A percentile compares a stretch with the other conserved stretches of the same genome.
Evolutionary conservation across 2,329 filamentous ascomycete genomes (phyloP).

Genomic region (Colletotrichum trifolii): DNA sequence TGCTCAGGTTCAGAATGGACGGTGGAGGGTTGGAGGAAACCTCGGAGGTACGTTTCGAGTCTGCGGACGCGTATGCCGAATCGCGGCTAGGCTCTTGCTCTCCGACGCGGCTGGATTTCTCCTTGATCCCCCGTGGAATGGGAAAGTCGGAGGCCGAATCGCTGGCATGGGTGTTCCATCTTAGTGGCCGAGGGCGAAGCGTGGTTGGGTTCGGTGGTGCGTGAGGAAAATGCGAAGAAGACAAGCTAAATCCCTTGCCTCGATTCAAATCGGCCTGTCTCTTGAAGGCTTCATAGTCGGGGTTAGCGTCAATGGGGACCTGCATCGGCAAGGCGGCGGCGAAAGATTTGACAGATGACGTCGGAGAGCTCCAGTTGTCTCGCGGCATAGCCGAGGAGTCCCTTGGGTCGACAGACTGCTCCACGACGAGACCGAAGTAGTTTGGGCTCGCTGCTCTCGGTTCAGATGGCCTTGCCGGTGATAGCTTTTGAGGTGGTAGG

Average conservation of each 20-base stretch:
- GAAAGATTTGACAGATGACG: conserved; percentile 77
- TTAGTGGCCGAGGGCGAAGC: conserved; percentile 55
- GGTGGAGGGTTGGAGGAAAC: conserved; percentile 56
- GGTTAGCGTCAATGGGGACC: conserved; percentile 78
- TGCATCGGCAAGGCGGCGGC: conserved; percentile 75
- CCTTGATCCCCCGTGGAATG: conserved; percentile 16
- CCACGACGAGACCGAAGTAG: conserved; percentile 84
- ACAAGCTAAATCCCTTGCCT: conserved; percentile 60
- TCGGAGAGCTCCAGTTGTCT: conserved; percentile 80
- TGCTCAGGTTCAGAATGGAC: conserved; percentile 44
- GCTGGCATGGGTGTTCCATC: conserved; percentile 61
- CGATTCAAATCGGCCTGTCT: conserved; percentile 76
- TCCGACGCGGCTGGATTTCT: conserved; percentile 51
- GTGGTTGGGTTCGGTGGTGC: conserved; percentile 44
- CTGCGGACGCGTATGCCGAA: conserved; percentile 65
- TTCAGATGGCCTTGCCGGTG: conserved; percentile 52
- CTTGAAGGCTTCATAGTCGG: conserved; percentile 84
- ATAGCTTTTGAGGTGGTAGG: conserved; percentile 60
- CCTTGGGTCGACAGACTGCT: conserved; percentile 67
- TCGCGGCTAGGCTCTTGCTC: conserved; percentile 52
- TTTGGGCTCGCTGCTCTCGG: conserved; percentile 76
- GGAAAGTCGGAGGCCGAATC: conserved; percentile 51
- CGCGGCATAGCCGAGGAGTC: conserved; percentile 73
- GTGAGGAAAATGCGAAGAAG: conserved; percentile 57
- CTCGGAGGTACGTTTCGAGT: conserved; percentile 65